Base-by-base conservation (phyloP, 345 rosid species). In the Camelina neglecta region DNA sequence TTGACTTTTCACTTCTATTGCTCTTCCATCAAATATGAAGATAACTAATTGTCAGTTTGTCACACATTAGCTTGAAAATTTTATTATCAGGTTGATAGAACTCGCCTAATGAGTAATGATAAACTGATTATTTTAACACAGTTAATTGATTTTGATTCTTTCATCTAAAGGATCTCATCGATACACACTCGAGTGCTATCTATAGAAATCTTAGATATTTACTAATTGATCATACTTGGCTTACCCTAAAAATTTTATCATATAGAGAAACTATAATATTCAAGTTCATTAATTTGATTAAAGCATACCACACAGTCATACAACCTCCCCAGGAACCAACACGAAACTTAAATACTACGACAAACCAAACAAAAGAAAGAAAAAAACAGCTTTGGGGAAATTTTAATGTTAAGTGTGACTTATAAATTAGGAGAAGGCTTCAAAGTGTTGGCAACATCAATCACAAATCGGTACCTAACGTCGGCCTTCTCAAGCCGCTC, bases 381-480 rank as follows among this genome's bases (percentile, higher is more conserved):
- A 21, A 50, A 5, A 3, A 3, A 11, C 24, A 13, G 44, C 15
- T 36, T 67, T 13, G 4, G 33, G 59, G 29, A 38, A 38, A 8
- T 68, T 44, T 15, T 18, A 31, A 13, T 57, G 20, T 61, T 29
- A 4, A 29, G 31, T 4, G 31, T 29, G 48, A 36, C 44, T 68
- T 31, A 7, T 53, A 54, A 15, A 21, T 49, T 56, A 78, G 69
- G 63, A 39, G 44, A 39, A 33, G 80, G 48, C 79, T 80, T 80
- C 78, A 88, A 7, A 1, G 88, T 78, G 58, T 84, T 85, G 16
- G 60, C 90, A 71, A 86, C 74, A 50, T 85, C 87, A 18, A 88
- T 85, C 44, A 88, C 87, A 65, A 86, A 88, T 38, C 90, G 80
- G 75, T 88, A 88, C 45, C 76, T 83, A 24, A 86, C 90, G 53